phyloP scores from a whole-genome alignment of 441 rosid species.

The Macaranga tanarius region DNA sequence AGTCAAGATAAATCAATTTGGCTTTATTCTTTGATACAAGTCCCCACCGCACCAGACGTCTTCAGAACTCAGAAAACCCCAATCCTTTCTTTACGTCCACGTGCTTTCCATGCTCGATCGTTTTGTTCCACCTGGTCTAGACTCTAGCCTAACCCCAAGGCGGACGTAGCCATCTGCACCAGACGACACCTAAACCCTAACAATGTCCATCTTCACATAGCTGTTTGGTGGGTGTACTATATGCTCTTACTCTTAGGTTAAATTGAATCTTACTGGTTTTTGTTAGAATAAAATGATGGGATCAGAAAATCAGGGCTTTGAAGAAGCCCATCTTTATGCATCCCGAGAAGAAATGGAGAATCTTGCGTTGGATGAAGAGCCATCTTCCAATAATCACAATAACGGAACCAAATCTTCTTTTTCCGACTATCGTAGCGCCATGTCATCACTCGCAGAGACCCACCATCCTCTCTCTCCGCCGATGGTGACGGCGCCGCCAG shows the following conservation, averaged over 20 bases:
- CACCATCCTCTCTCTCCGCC: constrained; percentile 56
- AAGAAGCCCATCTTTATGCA: constrained; percentile 49
- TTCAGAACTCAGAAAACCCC: no score
- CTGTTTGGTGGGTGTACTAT: no score
- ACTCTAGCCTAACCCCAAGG: not conserved
- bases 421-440: constrained; percentile 60
- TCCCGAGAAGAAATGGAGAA: constrained; percentile 71
- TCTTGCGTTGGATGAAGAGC: constrained; percentile 53
- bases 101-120: constrained; percentile 11
- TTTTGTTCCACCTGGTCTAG: not conserved
- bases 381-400: constrained; percentile 21
- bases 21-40: no score
- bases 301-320: constrained; percentile 55
- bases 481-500: constrained; percentile 47
- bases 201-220: not conserved
- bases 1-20: no score
- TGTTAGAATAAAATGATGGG: constrained; percentile 60
- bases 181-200: not conserved
- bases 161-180: not conserved
- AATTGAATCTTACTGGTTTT: no score
- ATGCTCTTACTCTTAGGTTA: no score
- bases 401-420: constrained; percentile 35
- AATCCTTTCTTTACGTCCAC: not conserved
- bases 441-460: constrained; percentile 43
- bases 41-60: no score